Evolutionary conservation across 805 yeast species (phyloP), one percentile per base, ranked within the genome.

Genomic region (Yarrowia yakushimensis): DNA sequence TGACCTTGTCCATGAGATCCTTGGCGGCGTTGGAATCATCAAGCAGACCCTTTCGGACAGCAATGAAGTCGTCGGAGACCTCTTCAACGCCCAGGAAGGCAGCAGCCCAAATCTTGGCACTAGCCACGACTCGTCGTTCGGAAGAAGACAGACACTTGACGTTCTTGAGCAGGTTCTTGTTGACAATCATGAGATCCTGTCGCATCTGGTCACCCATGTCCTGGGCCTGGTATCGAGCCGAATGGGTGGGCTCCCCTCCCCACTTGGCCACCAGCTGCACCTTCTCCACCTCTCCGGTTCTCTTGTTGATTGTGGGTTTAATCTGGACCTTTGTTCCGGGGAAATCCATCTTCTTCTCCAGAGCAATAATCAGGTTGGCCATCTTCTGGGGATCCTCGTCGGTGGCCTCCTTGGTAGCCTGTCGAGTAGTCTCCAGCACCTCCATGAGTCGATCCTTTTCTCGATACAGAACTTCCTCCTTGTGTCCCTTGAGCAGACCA

Each of bases 221-320:
- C 28, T 86, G 82, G 0, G 97, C 96, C 76, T 94, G 99, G 72
- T 90, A 88, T 66, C 86, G 83, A 1, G 98, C 97, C 11, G 97
- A 91, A 73, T 94, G 99, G 1, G 99, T 94, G 6, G 99, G 97
- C 74, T 94, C 99, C 66, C 99, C 99, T 69, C 99, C 99, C 99
- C 99, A 94, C 73, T 94, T 94, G 69, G 94, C 79, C 65, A 94
- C 96, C 66, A 94, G 85, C 74, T 94, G 99, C 23, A 93, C 97
- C 72, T 94, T 94, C 67, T 93, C 97, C 20, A 94, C 94, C 33
- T 86, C 85, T 12, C 68, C 72, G 15, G 63, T 64, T 36, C 82
- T 85, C 64, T 78, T 80, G 39, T 82, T 85, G 63, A 92, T 71
- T 3, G 93, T 85, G 0, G 99, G 99, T 73, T 94, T 94, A 69